Conservation (phyloP, 2,329 filamentous ascomycete genomes). For the Capronia americana region DNA sequence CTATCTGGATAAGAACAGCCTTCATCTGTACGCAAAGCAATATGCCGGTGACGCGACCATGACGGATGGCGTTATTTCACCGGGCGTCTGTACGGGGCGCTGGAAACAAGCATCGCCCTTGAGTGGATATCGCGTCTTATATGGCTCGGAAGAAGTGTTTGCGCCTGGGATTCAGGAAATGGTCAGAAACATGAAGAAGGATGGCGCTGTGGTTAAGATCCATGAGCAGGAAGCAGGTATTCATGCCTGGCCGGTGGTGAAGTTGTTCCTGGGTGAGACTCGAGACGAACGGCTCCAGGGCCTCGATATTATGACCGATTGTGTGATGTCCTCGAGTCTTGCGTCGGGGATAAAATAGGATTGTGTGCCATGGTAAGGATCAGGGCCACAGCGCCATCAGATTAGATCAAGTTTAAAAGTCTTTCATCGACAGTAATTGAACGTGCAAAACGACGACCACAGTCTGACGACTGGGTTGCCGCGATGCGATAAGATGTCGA, state of each 20-base stretch:
- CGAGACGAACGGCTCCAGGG: conserved; percentile 56
- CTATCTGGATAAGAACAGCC: conserved; percentile 70
- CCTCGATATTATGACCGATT: conserved; percentile 44
- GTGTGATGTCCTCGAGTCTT: conserved; percentile 34
- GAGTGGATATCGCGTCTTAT: conserved; percentile 72
- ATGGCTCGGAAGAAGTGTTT: conserved; percentile 79
- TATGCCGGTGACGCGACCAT: conserved; percentile 65
- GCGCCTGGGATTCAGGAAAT: conserved; percentile 71
- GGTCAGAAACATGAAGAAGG: conserved; percentile 61
- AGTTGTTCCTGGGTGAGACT: conserved; percentile 60
- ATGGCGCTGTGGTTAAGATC: conserved; percentile 61
- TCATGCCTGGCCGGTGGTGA: conserved; percentile 82
- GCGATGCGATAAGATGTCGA: conserved; percentile 4
- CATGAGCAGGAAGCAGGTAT: conserved; percentile 70
- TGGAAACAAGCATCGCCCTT: conserved; percentile 72
- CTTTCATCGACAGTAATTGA: conserved; percentile 50
- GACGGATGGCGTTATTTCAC: conserved; percentile 65
- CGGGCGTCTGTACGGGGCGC: conserved; percentile 69
- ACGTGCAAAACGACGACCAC: conserved; percentile 28
- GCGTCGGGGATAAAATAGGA: conserved; percentile 18
- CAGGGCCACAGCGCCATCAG: conserved; percentile 49
- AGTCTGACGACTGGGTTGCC: conserved; percentile 28
- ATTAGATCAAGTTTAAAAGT: conserved; percentile 67
- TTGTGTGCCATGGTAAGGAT: neutral
- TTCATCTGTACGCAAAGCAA: conserved; percentile 73